phyloP scores from a whole-genome alignment of 345 rosid species.

The Combretum micranthum region DNA sequence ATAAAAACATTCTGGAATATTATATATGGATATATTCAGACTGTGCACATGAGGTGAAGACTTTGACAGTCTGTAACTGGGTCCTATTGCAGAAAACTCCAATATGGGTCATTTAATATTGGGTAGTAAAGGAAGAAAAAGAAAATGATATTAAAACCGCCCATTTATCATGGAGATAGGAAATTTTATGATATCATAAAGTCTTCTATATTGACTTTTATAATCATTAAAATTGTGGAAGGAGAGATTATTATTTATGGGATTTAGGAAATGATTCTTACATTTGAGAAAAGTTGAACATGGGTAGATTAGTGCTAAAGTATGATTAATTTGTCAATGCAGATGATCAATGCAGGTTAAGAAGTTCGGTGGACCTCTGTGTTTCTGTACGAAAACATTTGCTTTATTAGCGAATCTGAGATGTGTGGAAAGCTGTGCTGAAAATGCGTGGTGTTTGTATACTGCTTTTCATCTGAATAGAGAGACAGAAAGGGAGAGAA shows the following conservation, averaged over 20 bases:
- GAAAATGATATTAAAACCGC: not conserved
- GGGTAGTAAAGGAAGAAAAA: not conserved
- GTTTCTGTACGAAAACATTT: constrained; percentile 16
- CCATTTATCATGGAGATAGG: not conserved
- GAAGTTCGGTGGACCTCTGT: constrained; percentile 24
- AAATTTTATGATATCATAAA: constrained; percentile 1
- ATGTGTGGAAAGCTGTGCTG: constrained; percentile 5
- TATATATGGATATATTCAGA: not conserved
- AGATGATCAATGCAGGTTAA: constrained; percentile 23
- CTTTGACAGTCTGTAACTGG: constrained; percentile 16
- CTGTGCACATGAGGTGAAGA: constrained; percentile 8
- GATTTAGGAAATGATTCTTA: constrained; percentile 21
- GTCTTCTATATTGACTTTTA: constrained; percentile 7
- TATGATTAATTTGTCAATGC: constrained; percentile 34
- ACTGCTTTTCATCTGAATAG: constrained; percentile 5
- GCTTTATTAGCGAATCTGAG: constrained; percentile 11
- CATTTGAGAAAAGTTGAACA: constrained; percentile 24
- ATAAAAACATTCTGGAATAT: not conserved
- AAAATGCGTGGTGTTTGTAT: constrained; percentile 9
- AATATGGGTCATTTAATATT: not conserved
- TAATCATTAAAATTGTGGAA: constrained; percentile 1
- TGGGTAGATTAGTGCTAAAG: constrained; percentile 26
- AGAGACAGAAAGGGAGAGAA: constrained; percentile 7
- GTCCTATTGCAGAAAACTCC: constrained; percentile 14
- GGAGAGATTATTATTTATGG: constrained; percentile 6